phyloP scores from a whole-genome alignment of 306 rosid species.

The Malus sylvestris region DNA sequence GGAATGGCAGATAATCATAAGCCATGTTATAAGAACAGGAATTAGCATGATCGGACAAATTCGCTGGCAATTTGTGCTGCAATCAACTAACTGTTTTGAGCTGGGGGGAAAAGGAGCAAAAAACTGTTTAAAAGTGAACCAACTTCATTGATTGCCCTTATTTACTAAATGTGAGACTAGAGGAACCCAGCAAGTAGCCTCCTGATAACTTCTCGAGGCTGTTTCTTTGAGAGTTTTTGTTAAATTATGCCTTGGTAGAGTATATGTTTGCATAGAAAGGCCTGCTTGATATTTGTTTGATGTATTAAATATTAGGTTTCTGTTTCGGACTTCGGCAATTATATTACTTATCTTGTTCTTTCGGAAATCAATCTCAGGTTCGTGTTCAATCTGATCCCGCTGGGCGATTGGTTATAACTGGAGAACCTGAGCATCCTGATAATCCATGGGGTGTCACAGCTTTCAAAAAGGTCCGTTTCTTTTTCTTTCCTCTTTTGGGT shows the following conservation, averaged over 20 bases:
- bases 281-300: not conserved
- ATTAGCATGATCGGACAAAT: not conserved
- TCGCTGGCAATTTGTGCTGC: not conserved
- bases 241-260: not conserved
- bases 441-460: constrained; percentile 99
- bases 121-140: not conserved
- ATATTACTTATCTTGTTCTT: constrained; percentile 1
- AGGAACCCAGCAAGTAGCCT: not conserved
- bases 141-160: not conserved
- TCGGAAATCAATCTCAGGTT: constrained; percentile 39
- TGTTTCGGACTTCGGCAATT: not conserved
- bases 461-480: constrained; percentile 65
- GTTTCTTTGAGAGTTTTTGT: not conserved
- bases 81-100: not conserved
- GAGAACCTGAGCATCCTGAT: constrained; percentile 87
- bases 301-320: not conserved
- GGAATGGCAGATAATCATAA: not conserved
- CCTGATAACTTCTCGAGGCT: not conserved
- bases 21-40: not conserved
- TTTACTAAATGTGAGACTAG: not conserved
- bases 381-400: constrained; percentile 98
- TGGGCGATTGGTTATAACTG: constrained; percentile 87
- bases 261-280: not conserved
- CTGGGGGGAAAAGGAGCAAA: no score
- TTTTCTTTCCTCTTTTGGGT: not conserved